Percentiles rank a stretch among this genome's conserved stretches.
Conservation (phyloP, 2,329 filamentous ascomycete genomes). For the Exutisphaerella laricina region DNA sequence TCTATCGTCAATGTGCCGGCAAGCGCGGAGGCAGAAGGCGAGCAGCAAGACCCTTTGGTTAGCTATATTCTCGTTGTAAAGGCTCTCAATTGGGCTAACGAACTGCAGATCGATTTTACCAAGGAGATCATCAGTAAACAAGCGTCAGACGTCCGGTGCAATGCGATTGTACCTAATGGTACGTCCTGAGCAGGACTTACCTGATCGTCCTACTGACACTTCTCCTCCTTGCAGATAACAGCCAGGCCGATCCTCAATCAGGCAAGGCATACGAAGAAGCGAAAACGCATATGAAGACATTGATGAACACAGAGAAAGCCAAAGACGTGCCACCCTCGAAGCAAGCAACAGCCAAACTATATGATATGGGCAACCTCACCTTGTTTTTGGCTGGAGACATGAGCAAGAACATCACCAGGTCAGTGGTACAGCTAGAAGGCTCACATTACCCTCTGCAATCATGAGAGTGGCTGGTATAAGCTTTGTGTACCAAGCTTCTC, state of each 20-base stretch:
- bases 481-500: too few species aligned
- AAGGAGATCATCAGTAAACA: constrained; percentile 1
- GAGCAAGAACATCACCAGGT: constrained; percentile 12
- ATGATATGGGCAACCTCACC: constrained; percentile 17
- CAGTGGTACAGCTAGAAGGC: constrained; percentile 12
- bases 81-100: not conserved
- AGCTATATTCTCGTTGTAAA: not conserved
- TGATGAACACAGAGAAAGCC: constrained; percentile 15
- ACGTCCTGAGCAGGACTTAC: too few species aligned
- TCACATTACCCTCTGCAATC: constrained; percentile 8
- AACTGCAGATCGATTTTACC: constrained; percentile 7
- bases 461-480: not conserved
- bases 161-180: constrained; percentile 10
- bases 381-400: constrained; percentile 20
- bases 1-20: constrained; percentile 14
- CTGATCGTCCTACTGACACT: too few species aligned
- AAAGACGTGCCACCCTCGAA: constrained; percentile 9
- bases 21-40: constrained; percentile 4
- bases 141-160: constrained; percentile 7
- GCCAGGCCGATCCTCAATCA: constrained; percentile 2
- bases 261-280: constrained; percentile 14
- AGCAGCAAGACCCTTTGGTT: not conserved
- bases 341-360: constrained; percentile 11
- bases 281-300: constrained; percentile 17
- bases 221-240: too few species aligned